Evolutionary conservation across 2,329 filamentous ascomycete genomes (phyloP).

Genomic region (Claviceps quebecensis): DNA sequence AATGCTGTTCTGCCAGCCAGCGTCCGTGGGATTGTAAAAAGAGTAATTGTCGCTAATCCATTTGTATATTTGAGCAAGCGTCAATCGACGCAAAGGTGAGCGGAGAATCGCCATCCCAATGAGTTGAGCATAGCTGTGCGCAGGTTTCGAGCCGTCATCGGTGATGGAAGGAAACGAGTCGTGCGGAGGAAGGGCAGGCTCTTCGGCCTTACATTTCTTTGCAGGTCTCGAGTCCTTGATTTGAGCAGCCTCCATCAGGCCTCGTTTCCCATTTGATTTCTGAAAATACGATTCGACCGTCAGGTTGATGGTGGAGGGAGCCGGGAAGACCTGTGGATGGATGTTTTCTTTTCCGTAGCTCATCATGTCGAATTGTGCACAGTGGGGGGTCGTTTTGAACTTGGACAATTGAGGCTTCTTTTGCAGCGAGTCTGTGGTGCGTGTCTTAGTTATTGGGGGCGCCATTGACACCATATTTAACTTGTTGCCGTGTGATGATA

Average conservation of each 20-base stretch:
- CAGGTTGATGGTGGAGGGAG: conserved; percentile 32
- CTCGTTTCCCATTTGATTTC: conserved; percentile 43
- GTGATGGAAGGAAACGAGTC: conserved; percentile 68
- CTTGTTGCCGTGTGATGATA: conserved; percentile 36
- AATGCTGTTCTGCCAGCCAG: conserved; percentile 98
- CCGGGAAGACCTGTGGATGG: conserved; percentile 36
- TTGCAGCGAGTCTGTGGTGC: conserved; percentile 51
- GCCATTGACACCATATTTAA: conserved; percentile 55
- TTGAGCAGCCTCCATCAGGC: conserved; percentile 57
- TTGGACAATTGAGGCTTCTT: conserved; percentile 51
- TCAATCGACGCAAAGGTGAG: conserved; percentile 69
- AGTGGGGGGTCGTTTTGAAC: conserved; percentile 43
- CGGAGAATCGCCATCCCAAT: conserved; percentile 95
- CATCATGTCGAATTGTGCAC: conserved; percentile 30
- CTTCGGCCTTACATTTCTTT: conserved; percentile 57
- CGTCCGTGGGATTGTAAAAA: conserved; percentile 73
- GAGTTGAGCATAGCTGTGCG: conserved; percentile 84
- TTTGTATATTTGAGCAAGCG: conserved; percentile 91
- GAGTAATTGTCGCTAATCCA: conserved; percentile 95
- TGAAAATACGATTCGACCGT: conserved; percentile 39
- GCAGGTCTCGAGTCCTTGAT: conserved; percentile 51
- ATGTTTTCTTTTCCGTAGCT: conserved; percentile 42
- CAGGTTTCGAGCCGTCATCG: conserved; percentile 80
- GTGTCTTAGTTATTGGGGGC: conserved; percentile 41
- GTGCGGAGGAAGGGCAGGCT: conserved; percentile 46